Evolutionary conservation across 495 filamentous ascomycete genomes (phyloP), one percentile per base, ranked within the genome.

Genomic region (Talaromyces ruber): DNA sequence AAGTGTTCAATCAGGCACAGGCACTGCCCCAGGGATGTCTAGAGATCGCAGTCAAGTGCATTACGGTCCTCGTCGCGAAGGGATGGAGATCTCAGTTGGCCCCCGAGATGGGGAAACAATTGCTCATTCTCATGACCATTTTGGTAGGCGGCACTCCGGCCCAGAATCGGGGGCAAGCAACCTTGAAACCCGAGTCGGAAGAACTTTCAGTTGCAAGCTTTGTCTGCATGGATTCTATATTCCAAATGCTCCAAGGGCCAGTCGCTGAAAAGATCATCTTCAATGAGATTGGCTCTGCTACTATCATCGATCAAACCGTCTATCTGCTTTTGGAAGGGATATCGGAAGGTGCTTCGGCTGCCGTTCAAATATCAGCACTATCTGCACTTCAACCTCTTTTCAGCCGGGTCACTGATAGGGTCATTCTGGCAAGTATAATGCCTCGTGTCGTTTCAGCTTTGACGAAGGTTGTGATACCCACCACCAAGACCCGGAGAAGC

Each of bases 381-480:
- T 68, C 74, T 12, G 83, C 90, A 22, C 71, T 96, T n/a, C 68
- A 85, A 12, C 78, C 79, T 6, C 75, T 95, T 30, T 82, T 86
- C 62, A 63, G 68, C 14, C 82, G 83, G 22, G 80, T 96, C 18
- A 81, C 75, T 61, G 89, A 94, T 68, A 80, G 81, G 54, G 79
- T 89, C 9, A 83, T 90, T 4, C 79, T 96, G 54, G 88, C 88
- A 3, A 90, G 82, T 55, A 92, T 98, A 64, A 83, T 97, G 66
- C 94, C 94, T 7, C 90, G 95, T 7, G 91, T 92, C 3, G 86
- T 97, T 1, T 97, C 93, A 7, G 82, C 86, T 6, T 70, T 99
- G 53, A 88, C 86, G 11, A 92, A 87, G 71, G 76, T 88, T 16
- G 73, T 98, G 32, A 86, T 86, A 28, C 85, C 88, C 0, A 86